A percentile compares a stretch with the other conserved stretches of the same genome.
phyloP scores from a whole-genome alignment of 192 early-diverging fungal species.

The Gryganskiella cystojenkinii region DNA sequence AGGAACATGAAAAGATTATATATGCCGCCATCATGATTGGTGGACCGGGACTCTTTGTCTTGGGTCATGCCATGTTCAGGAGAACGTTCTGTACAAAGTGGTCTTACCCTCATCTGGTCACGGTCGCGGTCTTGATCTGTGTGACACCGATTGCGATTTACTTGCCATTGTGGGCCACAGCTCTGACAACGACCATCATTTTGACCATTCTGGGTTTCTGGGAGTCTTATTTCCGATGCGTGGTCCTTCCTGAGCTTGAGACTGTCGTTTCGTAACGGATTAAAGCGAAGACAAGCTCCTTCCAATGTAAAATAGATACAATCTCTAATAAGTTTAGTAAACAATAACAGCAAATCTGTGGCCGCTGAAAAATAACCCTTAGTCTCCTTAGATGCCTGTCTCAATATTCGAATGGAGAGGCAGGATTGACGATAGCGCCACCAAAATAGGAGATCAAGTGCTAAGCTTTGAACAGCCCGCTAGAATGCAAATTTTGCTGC shows the following conservation, averaged over 20 bases:
- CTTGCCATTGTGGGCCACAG: constrained; percentile 28
- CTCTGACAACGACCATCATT: constrained; percentile 19
- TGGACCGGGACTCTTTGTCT: constrained; percentile 27
- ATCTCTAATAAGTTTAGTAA: no score
- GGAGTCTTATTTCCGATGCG: constrained; percentile 32
- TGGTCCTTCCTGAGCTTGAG: constrained; percentile 8
- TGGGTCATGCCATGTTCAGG: constrained; percentile 39
- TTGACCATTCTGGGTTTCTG: constrained; percentile 9
- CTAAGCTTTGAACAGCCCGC: no score
- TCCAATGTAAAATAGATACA: no score
- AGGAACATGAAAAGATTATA: constrained; percentile 18
- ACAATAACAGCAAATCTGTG: no score
- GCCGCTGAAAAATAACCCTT: no score
- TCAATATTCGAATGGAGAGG: no score
- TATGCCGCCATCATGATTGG: constrained; percentile 38
- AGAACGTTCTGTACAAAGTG: constrained; percentile 13
- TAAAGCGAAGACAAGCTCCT: no score
- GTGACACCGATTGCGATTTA: constrained; percentile 31
- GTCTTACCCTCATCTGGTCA: constrained; percentile 17
- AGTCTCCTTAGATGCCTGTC: no score
- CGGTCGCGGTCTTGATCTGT: constrained; percentile 20
- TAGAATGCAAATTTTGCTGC: no score
- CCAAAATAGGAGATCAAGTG: no score
- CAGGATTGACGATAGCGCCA: no score
- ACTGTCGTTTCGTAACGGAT: no score